Base-by-base conservation (phyloP, 2,329 filamentous ascomycete species). In the Penicillium sp. region DNA sequence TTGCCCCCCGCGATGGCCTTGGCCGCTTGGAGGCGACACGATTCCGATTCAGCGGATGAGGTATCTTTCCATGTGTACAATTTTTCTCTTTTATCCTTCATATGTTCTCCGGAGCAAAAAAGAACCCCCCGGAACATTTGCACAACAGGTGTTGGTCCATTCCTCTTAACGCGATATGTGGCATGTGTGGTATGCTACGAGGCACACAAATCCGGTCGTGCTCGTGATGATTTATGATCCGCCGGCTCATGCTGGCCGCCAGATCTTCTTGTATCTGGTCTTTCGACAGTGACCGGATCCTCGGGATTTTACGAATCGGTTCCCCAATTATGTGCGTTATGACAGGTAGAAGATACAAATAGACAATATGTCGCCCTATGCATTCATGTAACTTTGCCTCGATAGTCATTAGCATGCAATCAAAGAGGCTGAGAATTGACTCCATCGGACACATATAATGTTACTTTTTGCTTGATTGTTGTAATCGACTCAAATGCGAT, bases 1-100 rank as follows among this genome's bases (percentile, higher is more conserved):
- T 99, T 47, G 93, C 95, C n/a, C 95, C 95, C 7, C 82, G 93
- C 59, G 93, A 98, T 71, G 93, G 93, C 1, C 80, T 98, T 43
- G 93, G 93, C 3, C 84, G 91, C 70, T 79, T 98, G 56, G 92
- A 96, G 77, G 91, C 92, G 24, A 86, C 89, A 22, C 86, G 90
- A 62, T 98, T 98, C 79, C 89, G 90, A 66, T 98, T 96, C 71
- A 79, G 77, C 56, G 84, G 84, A 58, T 86, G 60, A 67, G 52
- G 35, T 14, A 24, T 48, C 19, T 27, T 50, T 46, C 35, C 43
- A 27, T 35, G 39, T 65, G 57, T 62, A 63, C 39, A 63, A 58
- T 55, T 57, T 52, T 48, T 29, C 21, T 48, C 41, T 49, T 26
- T 43, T 43, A 51, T 43, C 33, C 10, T 43, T 43, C 49, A 21